Conservation (phyloP, 768 basidiomycete genomes). For the Strobilomyces dryophilus region DNA sequence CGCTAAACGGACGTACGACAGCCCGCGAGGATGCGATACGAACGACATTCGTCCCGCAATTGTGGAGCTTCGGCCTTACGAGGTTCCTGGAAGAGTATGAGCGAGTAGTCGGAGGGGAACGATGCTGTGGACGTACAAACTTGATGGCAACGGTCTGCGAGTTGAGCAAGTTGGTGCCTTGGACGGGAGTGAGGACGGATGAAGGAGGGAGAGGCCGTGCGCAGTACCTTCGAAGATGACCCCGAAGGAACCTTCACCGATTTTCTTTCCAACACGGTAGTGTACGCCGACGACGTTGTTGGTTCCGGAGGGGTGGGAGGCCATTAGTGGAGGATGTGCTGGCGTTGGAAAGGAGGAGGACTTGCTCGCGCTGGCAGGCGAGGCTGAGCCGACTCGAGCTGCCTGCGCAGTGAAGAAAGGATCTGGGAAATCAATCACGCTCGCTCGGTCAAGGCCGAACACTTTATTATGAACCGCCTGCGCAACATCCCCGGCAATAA, state of each 20-base stretch:
- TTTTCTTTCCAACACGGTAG: slow-evolving; percentile 98
- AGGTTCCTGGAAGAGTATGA: slow-evolving; percentile 57
- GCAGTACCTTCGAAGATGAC: slow-evolving; percentile 85
- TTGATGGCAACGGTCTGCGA: slow-evolving; percentile 99
- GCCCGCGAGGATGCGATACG: slow-evolving; percentile 86
- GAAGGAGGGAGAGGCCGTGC: not conserved
- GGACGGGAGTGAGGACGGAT: not conserved
- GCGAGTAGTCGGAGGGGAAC: not conserved
- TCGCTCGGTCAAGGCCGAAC: slow-evolving; percentile 30
- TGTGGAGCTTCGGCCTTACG: slow-evolving; percentile 96
- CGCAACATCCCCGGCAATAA: slow-evolving; percentile 16
- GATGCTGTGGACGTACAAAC: slow-evolving; percentile 68
- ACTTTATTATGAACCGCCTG: not conserved
- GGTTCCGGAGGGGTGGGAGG: slow-evolving; percentile 52
- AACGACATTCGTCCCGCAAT: slow-evolving; percentile 96
- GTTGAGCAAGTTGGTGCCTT: slow-evolving; percentile 97
- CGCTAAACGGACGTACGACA: slow-evolving; percentile 61
- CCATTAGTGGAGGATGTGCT: slow-evolving; percentile 38
- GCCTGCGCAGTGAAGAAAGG: slow-evolving; percentile 30
- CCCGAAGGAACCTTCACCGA: slow-evolving; percentile 98
- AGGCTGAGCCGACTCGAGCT: slow-evolving; percentile 15
- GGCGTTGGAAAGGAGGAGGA: slow-evolving; percentile 8
- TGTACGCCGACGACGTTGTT: slow-evolving; percentile 91
- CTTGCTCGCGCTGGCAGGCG: slow-evolving; percentile 19
- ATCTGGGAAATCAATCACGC: slow-evolving; percentile 29